phyloP scores from a whole-genome alignment of 805 yeast species.

The Groenewaldozyma salmanticensis region DNA sequence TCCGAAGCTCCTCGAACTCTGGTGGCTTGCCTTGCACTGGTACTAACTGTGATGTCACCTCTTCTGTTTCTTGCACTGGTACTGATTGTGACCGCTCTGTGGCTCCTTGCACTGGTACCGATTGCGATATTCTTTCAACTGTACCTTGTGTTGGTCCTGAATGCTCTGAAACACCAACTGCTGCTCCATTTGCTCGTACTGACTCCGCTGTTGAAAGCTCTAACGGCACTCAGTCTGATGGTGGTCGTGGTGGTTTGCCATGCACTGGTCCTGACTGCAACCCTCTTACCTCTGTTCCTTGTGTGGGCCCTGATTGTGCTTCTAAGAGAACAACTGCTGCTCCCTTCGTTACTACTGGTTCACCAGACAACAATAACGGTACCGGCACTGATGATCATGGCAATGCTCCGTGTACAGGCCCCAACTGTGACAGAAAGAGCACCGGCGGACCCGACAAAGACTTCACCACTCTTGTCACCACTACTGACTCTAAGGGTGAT shows the following conservation, averaged over 20 bases:
- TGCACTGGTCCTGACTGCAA: too few species aligned
- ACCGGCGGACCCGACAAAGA: not conserved
- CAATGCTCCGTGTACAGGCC: too few species aligned
- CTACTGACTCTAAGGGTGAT: not conserved
- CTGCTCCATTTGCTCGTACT: not conserved
- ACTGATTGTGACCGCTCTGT: not conserved
- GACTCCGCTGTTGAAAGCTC: not conserved
- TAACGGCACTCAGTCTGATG: not conserved
- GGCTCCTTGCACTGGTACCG: not conserved
- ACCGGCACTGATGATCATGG: too few species aligned
- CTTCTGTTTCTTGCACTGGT: slow-evolving; percentile 1
- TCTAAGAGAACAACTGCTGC: too few species aligned
- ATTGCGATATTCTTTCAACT: not conserved
- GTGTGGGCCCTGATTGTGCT: slow-evolving; percentile 1
- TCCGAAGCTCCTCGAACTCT: not conserved
- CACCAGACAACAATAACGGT: too few species aligned
- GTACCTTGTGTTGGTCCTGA: not conserved
- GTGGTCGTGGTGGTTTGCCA: too few species aligned
- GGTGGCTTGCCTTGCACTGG: not conserved
- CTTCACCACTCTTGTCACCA: not conserved
- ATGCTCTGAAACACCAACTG: not conserved
- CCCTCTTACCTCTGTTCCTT: not conserved
- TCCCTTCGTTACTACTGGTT: too few species aligned
- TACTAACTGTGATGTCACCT: not conserved
- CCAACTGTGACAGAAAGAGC: not conserved